Percentiles rank a stretch among this genome's conserved stretches.
phyloP scores from a whole-genome alignment of 179 eudicot genomes.

The Sideroxylon spinosum region DNA sequence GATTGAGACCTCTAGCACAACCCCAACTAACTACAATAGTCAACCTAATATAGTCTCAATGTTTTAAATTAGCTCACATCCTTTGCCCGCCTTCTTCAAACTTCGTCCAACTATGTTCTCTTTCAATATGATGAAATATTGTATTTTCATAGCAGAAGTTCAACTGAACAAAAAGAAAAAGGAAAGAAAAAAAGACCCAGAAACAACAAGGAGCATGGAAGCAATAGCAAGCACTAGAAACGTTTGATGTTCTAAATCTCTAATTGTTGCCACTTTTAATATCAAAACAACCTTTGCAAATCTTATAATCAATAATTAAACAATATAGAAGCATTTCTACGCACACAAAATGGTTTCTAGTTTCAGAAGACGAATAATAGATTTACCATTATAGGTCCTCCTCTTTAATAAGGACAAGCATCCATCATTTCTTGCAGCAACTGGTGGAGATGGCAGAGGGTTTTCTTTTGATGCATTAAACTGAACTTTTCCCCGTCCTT shows the following conservation, averaged over 20 bases:
- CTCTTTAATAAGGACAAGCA: slow-evolving; percentile 66
- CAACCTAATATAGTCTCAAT: no score
- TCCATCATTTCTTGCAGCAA: slow-evolving; percentile 49
- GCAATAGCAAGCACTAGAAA: not conserved
- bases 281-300: not conserved
- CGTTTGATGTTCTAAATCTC: not conserved
- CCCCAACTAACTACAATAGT: no score
- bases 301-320: not conserved
- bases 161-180: not conserved
- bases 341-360: not conserved
- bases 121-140: not conserved
- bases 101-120: not conserved
- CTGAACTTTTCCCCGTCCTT: slow-evolving; percentile 49
- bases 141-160: not conserved
- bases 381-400: slow-evolving; percentile 69
- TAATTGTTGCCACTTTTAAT: not conserved
- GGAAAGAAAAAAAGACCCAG: not conserved
- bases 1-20: no score
- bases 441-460: slow-evolving; percentile 34
- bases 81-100: not conserved
- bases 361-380: slow-evolving; percentile 5
- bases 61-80: no score
- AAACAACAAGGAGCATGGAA: not conserved
- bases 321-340: not conserved
- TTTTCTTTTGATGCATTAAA: slow-evolving; percentile 34